Conservation (phyloP, 805 yeast genomes). For the Ogataea methylovora region DNA sequence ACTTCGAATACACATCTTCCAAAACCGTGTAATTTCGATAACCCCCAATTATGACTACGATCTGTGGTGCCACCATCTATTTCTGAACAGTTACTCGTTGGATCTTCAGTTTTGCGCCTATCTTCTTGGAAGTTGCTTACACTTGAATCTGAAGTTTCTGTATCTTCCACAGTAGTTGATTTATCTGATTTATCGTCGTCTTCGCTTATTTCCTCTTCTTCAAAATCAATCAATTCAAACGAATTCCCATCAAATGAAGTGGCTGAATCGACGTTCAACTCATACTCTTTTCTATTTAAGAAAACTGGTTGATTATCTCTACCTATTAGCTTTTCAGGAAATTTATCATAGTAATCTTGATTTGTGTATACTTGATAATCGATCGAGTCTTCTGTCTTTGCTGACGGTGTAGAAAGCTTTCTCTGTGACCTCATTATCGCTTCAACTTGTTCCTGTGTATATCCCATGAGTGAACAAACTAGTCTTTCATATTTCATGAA, state of each 20-base stretch:
- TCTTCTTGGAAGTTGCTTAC: too few species aligned
- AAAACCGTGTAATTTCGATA: slow-evolving; percentile 21
- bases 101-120: background rate
- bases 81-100: background rate
- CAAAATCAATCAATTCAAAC: slow-evolving; percentile 23
- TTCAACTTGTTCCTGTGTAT: too few species aligned
- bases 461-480: slow-evolving; percentile 21
- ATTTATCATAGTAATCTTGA: too few species aligned
- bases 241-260: background rate
- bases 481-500: slow-evolving; percentile 49
- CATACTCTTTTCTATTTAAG: slow-evolving; percentile 26
- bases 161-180: too few species aligned
- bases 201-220: too few species aligned
- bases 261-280: slow-evolving; percentile 14
- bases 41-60: slow-evolving; percentile 26
- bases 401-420: too few species aligned
- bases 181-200: too few species aligned
- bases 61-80: slow-evolving; percentile 6
- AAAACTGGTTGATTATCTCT: slow-evolving; percentile 18
- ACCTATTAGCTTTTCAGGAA: background rate
- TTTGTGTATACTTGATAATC: too few species aligned
- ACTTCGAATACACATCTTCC: slow-evolving; percentile 23
- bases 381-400: too few species aligned
- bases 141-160: too few species aligned
- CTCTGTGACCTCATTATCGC: too few species aligned